phyloP scores from a whole-genome alignment of 1,284 basidiomycete species.

The Ceratobasidium sp. region DNA sequence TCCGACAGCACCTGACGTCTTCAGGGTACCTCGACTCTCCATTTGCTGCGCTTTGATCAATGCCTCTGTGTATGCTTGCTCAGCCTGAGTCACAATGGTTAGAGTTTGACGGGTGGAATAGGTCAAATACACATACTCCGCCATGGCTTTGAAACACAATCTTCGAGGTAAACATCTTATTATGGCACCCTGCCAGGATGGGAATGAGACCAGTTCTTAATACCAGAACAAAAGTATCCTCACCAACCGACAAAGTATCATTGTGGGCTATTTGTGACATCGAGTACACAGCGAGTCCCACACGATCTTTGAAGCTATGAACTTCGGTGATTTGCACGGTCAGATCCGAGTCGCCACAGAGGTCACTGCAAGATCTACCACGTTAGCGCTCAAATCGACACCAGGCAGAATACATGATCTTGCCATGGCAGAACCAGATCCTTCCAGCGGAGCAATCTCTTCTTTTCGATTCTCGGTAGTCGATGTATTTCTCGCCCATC shows the following conservation, averaged over 20 bases:
- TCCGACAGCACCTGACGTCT: not conserved
- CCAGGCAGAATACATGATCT: too few species aligned
- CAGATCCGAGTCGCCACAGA: not conserved
- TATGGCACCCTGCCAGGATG: not conserved
- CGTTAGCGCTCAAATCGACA: too few species aligned
- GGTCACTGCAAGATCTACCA: not conserved
- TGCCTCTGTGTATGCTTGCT: not conserved
- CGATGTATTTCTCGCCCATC: too few species aligned
- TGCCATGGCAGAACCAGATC: too few species aligned
- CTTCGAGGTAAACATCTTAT: not conserved
- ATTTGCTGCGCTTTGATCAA: not conserved
- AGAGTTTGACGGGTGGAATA: not conserved
- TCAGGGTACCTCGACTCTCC: not conserved
- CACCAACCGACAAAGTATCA: not conserved
- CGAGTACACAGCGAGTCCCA: not conserved
- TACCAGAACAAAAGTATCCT: not conserved
- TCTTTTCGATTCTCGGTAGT: too few species aligned
- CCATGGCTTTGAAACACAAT: not conserved
- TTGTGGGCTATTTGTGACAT: not conserved
- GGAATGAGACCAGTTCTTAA: not conserved
- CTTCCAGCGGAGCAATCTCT: too few species aligned
- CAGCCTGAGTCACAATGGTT: not conserved
- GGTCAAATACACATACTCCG: not conserved
- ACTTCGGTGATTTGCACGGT: not conserved
- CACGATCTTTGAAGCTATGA: not conserved